Evolutionary conservation across 2,329 filamentous ascomycete species (phyloP), one percentile per base, ranked within the genome.

Genomic region (Xenoacremonium recifei): DNA sequence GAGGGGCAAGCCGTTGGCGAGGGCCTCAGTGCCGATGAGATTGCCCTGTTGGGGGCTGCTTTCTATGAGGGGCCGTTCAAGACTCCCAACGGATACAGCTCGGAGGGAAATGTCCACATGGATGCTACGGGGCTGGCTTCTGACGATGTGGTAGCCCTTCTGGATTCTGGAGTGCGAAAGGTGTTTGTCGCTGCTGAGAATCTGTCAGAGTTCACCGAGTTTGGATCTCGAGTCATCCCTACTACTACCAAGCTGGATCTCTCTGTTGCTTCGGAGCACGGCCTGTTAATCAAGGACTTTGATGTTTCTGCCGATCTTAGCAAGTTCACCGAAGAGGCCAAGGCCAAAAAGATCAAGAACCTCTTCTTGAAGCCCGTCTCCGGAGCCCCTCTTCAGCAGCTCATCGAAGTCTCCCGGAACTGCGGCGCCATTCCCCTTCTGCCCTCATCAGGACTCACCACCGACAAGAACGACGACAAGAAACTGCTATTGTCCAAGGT

Each of bases 161-260:
- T 99, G 42, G 88, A 99, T 63, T 80, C 83, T 50, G 93, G 93
- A 45, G 89, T 90, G 6, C 80, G 83, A 39, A 93, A 85, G 62
- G 85, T 93, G 48, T 93, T 97, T 63, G 87, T 96, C 37, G 77
- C 78, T 15, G 77, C 83, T 35, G 75, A 82, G 42, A 85, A 89
- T 61, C 71, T 95, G 39, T 71, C 73, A 7, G 68, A 75, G 38
- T 77, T 79, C 44, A 65, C 72, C 35, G 72, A 76, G 49, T 81
- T 79, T 49, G 77, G 75, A 32, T 68, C 73, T 32, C 72, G 82
- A 44, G 73, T 84, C 19, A 70, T 78, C 16, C 76, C 79, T 3
- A 67, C 70, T 17, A 69, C 79, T 11, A 66, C 66, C 11, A 70
- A 74, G 37, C 66, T 67, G 6, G 67, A 72, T 33, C 58, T 76